Conservation (phyloP, 2,329 filamentous ascomycete species). For the Purpureocillium takamizusanense region DNA sequence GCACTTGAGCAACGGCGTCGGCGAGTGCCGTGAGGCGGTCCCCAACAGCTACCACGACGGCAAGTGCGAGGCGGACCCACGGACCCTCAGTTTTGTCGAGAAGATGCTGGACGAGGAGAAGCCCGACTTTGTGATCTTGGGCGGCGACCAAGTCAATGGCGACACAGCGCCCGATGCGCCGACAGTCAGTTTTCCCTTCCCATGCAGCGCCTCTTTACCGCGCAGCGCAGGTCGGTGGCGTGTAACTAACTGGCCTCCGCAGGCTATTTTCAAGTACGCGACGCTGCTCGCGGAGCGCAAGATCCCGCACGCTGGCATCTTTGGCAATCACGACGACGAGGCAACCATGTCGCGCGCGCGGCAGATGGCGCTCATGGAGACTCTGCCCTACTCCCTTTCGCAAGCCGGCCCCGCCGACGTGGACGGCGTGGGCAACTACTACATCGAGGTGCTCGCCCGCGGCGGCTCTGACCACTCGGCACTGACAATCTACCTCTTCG, state of each 20-base stretch:
- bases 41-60: slow-evolving; percentile 64
- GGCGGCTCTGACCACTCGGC: slow-evolving; percentile 77
- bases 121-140: slow-evolving; percentile 84
- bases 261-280: slow-evolving; percentile 90
- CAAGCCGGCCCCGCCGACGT: slow-evolving; percentile 71
- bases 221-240: slow-evolving; percentile 6
- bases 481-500: slow-evolving; percentile 87
- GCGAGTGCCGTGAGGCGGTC: slow-evolving; percentile 76
- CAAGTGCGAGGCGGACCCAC: slow-evolving; percentile 81
- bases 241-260: slow-evolving; percentile 11
- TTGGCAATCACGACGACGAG: slow-evolving; percentile 97
- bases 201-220: neutral
- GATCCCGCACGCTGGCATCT: slow-evolving; percentile 88
- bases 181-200: slow-evolving; percentile 44
- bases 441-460: slow-evolving; percentile 78
- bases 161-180: slow-evolving; percentile 87
- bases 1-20: slow-evolving; percentile 84
- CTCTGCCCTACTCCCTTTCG: slow-evolving; percentile 84
- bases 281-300: slow-evolving; percentile 76
- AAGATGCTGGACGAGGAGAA: slow-evolving; percentile 84
- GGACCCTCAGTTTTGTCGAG: slow-evolving; percentile 83
- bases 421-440: slow-evolving; percentile 91
- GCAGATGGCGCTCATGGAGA: slow-evolving; percentile 80
- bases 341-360: slow-evolving; percentile 64
- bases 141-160: slow-evolving; percentile 92